Conservation (phyloP, 2,329 filamentous ascomycete species). For the Pseudogymnoascus pannorum region DNA sequence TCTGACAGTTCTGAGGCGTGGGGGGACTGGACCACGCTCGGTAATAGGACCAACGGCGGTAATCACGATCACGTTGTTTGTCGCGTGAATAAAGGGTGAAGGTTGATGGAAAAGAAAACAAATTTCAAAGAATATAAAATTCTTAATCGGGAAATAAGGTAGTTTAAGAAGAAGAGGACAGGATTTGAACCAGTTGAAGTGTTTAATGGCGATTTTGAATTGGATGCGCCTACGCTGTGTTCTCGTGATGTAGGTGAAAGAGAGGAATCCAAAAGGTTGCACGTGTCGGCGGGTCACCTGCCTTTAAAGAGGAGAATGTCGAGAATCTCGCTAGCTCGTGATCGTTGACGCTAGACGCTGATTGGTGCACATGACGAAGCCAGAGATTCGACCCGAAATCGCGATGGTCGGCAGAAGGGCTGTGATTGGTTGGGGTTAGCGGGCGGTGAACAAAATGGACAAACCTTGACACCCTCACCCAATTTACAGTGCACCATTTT, state of each 20-base stretch:
- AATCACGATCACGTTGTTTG: constrained; percentile 9
- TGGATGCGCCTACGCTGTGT: background rate
- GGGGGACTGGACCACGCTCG: constrained; percentile 2
- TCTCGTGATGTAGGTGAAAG: constrained; percentile 6
- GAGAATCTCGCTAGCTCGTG: constrained; percentile 8
- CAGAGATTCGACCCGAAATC: background rate
- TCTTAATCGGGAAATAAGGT: constrained; percentile 6
- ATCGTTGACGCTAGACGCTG: constrained; percentile 3
- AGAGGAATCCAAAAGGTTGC: background rate
- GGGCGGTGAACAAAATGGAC: background rate
- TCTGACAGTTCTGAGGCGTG: constrained; percentile 4
- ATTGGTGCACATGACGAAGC: constrained; percentile 8
- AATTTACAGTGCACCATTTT: background rate
- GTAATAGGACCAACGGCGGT: constrained; percentile 2
- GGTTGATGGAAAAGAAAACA: background rate
- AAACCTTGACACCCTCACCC: background rate
- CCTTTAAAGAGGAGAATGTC: constrained; percentile 8
- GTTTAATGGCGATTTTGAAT: background rate
- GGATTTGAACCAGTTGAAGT: background rate
- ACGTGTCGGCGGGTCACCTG: constrained; percentile 7
- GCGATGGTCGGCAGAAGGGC: background rate
- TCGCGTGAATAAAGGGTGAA: background rate
- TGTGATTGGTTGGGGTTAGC: background rate
- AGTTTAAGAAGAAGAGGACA: constrained; percentile 1
- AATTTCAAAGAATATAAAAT: constrained; percentile 1